phyloP scores from a whole-genome alignment of 371 early-diverging fungal species.

The Mortierella polycephala region DNA sequence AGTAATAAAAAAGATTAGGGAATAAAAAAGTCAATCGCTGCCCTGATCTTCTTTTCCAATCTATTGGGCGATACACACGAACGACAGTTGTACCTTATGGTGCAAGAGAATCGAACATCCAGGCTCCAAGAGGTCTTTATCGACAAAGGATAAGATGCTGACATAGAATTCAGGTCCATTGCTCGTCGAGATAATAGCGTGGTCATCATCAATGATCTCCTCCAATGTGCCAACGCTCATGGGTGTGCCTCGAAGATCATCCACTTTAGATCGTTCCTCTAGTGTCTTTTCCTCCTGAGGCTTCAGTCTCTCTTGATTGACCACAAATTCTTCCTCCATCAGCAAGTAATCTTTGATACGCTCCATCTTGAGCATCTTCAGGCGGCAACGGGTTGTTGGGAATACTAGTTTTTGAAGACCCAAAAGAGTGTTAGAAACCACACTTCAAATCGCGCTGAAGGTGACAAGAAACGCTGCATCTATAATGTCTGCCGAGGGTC shows the following conservation, averaged over 20 bases:
- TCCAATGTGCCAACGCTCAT: constrained; percentile 99
- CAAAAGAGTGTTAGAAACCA: not conserved
- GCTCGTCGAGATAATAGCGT: constrained; percentile 98
- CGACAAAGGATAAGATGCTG: constrained; percentile 98
- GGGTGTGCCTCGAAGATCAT: constrained; percentile 99
- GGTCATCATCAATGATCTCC: constrained; percentile 99
- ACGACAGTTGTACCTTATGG: constrained; percentile 78
- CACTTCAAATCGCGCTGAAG: not conserved
- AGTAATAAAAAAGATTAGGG: not conserved
- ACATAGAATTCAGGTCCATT: constrained; percentile 99
- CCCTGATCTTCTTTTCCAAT: not conserved
- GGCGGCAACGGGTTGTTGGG: constrained; percentile 96
- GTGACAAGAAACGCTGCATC: not conserved
- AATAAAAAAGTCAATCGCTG: not conserved
- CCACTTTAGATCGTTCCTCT: constrained; percentile 96
- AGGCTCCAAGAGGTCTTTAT: constrained; percentile 99
- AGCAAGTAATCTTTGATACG: constrained; percentile 98
- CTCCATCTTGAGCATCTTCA: constrained; percentile 96
- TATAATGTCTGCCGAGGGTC: not conserved
- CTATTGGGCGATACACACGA: too few species aligned
- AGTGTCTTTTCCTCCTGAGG: constrained; percentile 94
- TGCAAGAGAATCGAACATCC: constrained; percentile 98
- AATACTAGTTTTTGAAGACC: constrained; percentile 69
- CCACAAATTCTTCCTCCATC: constrained; percentile 98
- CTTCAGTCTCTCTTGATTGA: constrained; percentile 95